Percentiles rank a stretch among this genome's conserved stretches.
Evolutionary conservation across 139 green algal species (phyloP).

Genomic region (Coelastrella sp.): DNA sequence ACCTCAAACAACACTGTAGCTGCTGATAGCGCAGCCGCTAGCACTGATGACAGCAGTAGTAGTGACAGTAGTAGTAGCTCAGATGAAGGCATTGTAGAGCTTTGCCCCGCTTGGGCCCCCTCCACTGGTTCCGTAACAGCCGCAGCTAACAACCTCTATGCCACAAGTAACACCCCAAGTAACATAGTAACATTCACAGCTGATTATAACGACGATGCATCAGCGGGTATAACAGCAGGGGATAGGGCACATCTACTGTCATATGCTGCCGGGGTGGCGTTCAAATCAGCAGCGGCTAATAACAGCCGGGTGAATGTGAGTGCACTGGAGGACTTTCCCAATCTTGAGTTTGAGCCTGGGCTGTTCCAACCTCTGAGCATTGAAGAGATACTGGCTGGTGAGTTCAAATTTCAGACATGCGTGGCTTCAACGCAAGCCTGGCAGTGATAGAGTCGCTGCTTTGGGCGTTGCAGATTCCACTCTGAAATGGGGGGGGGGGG

Average conservation of each 20-base stretch:
- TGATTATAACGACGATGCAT: neutral
- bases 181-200: neutral
- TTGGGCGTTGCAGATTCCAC: no score
- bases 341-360: neutral
- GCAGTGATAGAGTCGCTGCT: no score
- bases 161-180: neutral
- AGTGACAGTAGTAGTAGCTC: neutral
- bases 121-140: neutral
- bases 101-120: neutral
- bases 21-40: neutral
- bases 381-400: slow-evolving; percentile 14
- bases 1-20: neutral
- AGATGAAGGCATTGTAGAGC: neutral
- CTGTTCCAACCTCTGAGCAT: slow-evolving; percentile 13
- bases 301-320: neutral
- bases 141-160: neutral
- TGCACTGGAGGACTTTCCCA: neutral
- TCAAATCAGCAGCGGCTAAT: neutral
- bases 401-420: neutral
- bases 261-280: slow-evolving; percentile 2
- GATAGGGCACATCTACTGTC: neutral
- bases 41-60: neutral
- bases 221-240: neutral
- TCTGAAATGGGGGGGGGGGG: no score
- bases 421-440: no score